These are phyloP conservation scores for Flaveria linearis DNA, from an alignment of 129 eudicot genomes.

Conservation along the genomic window DNA sequence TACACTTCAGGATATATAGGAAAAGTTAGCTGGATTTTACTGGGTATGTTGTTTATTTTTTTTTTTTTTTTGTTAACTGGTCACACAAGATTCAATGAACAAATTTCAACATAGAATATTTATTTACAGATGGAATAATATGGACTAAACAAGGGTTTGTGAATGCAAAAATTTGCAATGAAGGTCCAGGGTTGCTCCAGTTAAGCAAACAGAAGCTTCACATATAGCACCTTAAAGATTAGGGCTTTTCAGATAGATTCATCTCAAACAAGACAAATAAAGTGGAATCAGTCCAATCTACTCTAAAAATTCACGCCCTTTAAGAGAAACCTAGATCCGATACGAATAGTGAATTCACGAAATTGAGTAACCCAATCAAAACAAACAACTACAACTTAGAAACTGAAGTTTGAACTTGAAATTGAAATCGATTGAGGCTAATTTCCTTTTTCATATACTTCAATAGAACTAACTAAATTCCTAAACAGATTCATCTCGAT, in stretches of 20 bases:
- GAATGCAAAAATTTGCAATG: background rate
- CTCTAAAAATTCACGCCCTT: background rate
- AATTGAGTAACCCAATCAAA: no score
- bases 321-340: conserved; percentile 15
- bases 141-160: background rate
- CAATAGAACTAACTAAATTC: background rate
- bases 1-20: no score
- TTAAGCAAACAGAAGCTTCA: background rate
- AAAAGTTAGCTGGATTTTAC: no score
- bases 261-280: conserved; percentile 6
- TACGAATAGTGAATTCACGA: background rate
- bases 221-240: conserved; percentile 13
- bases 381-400: no score
- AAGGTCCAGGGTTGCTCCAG: no score
- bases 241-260: conserved; percentile 8
- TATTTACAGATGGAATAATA: no score
- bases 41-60: no score
- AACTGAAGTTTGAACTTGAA: no score
- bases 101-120: background rate
- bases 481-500: conserved; percentile 1
- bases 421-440: no score
- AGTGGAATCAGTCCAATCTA: background rate
- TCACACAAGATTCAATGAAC: background rate
- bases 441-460: conserved; percentile 1
- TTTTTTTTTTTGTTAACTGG: no score